These are phyloP conservation scores for Aspergillus egyptiacus DNA, from an alignment of 495 filamentous ascomycete genomes.

Conservation along the genomic window DNA sequence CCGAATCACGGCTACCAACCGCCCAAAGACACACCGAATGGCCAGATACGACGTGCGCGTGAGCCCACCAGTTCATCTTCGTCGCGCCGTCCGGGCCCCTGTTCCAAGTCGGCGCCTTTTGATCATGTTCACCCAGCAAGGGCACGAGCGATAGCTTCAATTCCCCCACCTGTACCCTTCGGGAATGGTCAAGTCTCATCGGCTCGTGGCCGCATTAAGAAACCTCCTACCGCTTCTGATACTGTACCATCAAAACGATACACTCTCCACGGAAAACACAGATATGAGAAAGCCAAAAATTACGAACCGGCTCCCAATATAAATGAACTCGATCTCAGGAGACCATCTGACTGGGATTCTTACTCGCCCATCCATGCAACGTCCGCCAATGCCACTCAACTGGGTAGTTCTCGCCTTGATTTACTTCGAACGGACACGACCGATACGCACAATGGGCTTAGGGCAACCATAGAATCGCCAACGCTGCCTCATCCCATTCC, in stretches of 20 bases:
- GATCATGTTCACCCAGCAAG: background rate
- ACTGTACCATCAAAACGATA: too few species aligned
- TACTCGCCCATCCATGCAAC: conserved; percentile 3
- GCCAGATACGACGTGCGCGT: background rate
- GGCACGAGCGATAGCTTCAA: background rate
- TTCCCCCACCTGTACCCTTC: conserved; percentile 11
- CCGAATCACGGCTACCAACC: background rate
- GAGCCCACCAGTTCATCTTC: background rate
- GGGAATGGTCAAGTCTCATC: conserved; percentile 9
- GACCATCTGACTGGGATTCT: conserved; percentile 28
- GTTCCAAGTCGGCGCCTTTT: background rate
- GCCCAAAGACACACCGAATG: background rate
- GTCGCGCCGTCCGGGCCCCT: background rate
- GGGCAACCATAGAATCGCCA: background rate
- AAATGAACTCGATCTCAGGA: conserved; percentile 32
- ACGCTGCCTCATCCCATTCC: background rate
- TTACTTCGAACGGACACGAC: background rate
- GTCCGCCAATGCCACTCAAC: conserved; percentile 1
- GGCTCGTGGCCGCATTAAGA: too few species aligned
- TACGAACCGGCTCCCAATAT: conserved; percentile 42
- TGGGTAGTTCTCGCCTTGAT: background rate
- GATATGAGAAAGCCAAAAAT: conserved; percentile 36
- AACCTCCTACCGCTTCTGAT: conserved; percentile 17
- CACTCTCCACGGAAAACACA: too few species aligned
- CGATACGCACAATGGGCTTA: background rate